Percentiles rank a stretch among this genome's conserved stretches.
These are phyloP conservation scores for Pedinophyceae sp. DNA, from an alignment of 139 green algal species.

Conservation along the genomic window DNA sequence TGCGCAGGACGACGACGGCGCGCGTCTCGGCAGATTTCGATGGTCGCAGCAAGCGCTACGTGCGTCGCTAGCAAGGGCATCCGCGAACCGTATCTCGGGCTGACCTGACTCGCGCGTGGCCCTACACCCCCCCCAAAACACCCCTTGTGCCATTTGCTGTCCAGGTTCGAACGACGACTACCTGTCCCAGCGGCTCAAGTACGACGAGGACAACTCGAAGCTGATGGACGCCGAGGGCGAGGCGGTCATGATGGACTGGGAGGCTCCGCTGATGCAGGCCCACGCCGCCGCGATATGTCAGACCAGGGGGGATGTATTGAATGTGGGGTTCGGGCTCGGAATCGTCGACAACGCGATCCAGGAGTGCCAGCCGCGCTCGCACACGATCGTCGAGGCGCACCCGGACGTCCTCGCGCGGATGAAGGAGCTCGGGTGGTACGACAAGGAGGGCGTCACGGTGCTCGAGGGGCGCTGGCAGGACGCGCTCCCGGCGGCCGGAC, in stretches of 20 bases:
- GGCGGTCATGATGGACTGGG: conserved; percentile 96
- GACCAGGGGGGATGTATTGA: conserved; percentile 61
- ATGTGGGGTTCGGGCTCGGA: conserved; percentile 91
- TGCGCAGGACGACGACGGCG: no score
- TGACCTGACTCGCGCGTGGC: no score
- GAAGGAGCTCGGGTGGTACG: conserved; percentile 52
- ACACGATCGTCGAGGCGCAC: conserved; percentile 93
- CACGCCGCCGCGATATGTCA: conserved; percentile 62
- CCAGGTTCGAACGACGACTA: no score
- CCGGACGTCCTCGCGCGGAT: conserved; percentile 69
- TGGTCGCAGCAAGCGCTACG: no score
- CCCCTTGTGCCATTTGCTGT: no score
- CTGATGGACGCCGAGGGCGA: conserved; percentile 68
- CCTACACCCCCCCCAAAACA: neutral
- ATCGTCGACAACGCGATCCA: conserved; percentile 71
- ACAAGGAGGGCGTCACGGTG: conserved; percentile 54
- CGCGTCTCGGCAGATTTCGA: no score
- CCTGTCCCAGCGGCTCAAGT: conserved; percentile 17
- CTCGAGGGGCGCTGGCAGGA: conserved; percentile 82
- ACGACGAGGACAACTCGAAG: conserved; percentile 15
- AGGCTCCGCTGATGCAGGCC: conserved; percentile 75
- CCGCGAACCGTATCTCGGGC: no score
- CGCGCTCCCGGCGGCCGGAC: conserved; percentile 23
- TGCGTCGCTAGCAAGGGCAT: no score
- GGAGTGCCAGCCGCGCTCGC: conserved; percentile 24